These are phyloP conservation scores for Colletotrichum tamarilloi DNA, from an alignment of 2,329 filamentous ascomycete species.

Conservation along the genomic window DNA sequence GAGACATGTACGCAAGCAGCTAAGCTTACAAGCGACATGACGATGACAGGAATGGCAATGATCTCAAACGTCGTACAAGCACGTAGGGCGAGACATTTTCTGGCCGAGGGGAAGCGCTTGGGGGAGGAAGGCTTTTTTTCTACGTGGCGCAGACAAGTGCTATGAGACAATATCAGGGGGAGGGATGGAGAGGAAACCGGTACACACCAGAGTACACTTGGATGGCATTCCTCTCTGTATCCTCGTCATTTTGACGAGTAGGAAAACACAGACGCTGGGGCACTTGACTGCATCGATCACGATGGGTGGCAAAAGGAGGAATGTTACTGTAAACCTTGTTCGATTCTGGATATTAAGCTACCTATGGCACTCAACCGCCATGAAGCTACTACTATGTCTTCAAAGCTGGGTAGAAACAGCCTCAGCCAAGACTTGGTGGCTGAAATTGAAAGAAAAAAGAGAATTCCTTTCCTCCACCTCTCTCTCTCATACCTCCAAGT, in stretches of 20 bases:
- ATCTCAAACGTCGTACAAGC: neutral
- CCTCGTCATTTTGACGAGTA: neutral
- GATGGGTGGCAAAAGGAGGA: neutral
- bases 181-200: neutral
- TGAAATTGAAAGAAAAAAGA: neutral
- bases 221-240: neutral
- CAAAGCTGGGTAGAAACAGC: conserved; percentile 1
- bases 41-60: neutral
- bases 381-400: conserved; percentile 20
- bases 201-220: neutral
- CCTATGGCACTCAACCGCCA: conserved; percentile 5
- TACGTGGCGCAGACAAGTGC: neutral
- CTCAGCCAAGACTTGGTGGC: conserved; percentile 1
- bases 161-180: neutral
- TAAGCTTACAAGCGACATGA: neutral
- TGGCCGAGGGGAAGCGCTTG: too few relatives aligned
- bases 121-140: neutral
- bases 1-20: neutral
- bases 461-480: neutral
- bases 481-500: neutral
- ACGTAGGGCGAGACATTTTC: neutral
- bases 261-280: neutral
- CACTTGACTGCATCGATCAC: neutral
- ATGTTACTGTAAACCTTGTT: conserved; percentile 8
- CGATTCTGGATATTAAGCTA: conserved; percentile 32